Evolutionary conservation across 495 filamentous ascomycete species (phyloP), one percentile per base, ranked within the genome.

Genomic region (Podospora bellae-mahoneyi): DNA sequence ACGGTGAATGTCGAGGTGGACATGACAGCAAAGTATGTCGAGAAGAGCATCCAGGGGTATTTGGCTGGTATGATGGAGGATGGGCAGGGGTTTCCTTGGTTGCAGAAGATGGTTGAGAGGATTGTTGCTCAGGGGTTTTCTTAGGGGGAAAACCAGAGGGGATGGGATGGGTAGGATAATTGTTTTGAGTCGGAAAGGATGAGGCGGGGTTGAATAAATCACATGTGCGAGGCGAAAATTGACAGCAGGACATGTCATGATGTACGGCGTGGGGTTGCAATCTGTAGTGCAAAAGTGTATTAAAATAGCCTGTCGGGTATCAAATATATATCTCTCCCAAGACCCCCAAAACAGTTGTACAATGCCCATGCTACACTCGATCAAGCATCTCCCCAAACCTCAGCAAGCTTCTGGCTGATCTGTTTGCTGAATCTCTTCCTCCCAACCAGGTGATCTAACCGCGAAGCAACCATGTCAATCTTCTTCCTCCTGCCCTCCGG

Each of bases 21-120:
- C 78, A 93, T 97, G 84, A 89, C 97, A 71, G 96, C 94, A 4
- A 99, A 99, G 85, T 97, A 98, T 77, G 94, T 97, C 20, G 96
- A 97, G 88, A 99, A 97, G 87, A 93, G 91, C 67, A 88, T 92
- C 71, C 79, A 82, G 62, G 90, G 85, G n/a, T 91, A 91, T 67
- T 80, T 93, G 71, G 81, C 81, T 56, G 82, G 82, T 7, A 65
- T 77, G 32, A 71, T 65, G 64, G 81, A 78, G 44, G 82, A 84
- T 30, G 83, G 86, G 30, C 70, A 76, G 5, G 84, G 87, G 1
- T 77, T 74, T 69, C 84, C 86, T 0, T 81, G 95, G 61, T 74
- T 98, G 78, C 90, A 97, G 82, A 92, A 90, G 79, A 89, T 98
- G 84, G 90, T 98, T 16, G 81, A 84, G 74, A 85, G 86, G 70